A percentile compares a stretch with the other conserved stretches of the same genome.
Evolutionary conservation across 495 filamentous ascomycete genomes (phyloP).

Genomic region (Aspergillus nidulans): DNA sequence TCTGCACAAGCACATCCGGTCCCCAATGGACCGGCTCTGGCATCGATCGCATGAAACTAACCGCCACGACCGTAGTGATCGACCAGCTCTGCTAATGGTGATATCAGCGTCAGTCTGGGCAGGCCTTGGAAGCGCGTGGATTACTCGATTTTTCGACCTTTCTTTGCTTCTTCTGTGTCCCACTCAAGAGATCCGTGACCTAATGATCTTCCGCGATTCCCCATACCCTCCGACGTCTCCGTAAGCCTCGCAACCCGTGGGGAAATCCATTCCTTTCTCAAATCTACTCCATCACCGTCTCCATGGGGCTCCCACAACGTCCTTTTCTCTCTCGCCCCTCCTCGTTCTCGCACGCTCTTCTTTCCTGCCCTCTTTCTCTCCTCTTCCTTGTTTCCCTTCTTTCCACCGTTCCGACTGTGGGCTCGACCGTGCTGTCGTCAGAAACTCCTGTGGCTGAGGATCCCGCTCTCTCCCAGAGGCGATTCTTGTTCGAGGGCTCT

Average conservation of each 20-base stretch:
- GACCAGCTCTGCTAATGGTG: background rate
- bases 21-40: background rate
- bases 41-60: slow-evolving; percentile 1
- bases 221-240: slow-evolving; percentile 30
- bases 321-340: slow-evolving; percentile 19
- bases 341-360: slow-evolving; percentile 13
- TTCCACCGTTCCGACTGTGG: slow-evolving; percentile 18
- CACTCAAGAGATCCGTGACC: slow-evolving; percentile 18
- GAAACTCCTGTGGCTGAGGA: slow-evolving; percentile 22
- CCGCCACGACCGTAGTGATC: background rate
- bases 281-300: slow-evolving; percentile 14
- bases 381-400: slow-evolving; percentile 18
- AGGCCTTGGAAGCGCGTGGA: background rate
- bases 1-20: background rate
- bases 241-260: slow-evolving; percentile 27
- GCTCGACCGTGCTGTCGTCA: slow-evolving; percentile 29
- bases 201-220: slow-evolving; percentile 28
- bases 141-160: background rate
- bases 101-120: slow-evolving; percentile 1
- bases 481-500: slow-evolving; percentile 24
- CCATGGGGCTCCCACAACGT: slow-evolving; percentile 18
- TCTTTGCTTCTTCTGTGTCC: slow-evolving; percentile 4
- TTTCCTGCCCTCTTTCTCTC: slow-evolving; percentile 3
- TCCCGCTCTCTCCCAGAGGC: slow-evolving; percentile 20
- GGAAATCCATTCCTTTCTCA: slow-evolving; percentile 14